phyloP scores from a whole-genome alignment of 163 green algal genomes.

The Chlamydomonas reinhardtii region DNA sequence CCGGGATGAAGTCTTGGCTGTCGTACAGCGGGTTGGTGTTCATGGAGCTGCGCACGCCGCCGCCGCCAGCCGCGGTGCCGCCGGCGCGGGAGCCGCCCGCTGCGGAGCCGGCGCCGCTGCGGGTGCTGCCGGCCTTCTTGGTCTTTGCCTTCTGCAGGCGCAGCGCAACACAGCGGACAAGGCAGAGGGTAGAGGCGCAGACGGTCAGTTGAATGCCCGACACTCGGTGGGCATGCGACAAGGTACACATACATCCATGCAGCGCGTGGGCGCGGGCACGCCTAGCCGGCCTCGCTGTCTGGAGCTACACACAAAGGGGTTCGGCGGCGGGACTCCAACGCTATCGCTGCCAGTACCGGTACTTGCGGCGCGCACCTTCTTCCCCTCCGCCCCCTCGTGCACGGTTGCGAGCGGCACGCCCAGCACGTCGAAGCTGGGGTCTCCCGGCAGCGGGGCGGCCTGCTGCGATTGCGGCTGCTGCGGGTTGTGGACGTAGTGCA shows the following conservation, averaged over 20 bases:
- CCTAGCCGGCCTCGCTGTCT: no score
- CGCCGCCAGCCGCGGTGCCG: not conserved
- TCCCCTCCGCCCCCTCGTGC: constrained; percentile 44
- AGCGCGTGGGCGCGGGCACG: no score
- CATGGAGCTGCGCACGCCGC: not conserved
- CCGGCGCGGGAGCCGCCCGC: no score
- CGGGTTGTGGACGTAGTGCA: constrained; percentile 26
- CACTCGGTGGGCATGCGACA: no score
- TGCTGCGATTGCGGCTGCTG: constrained; percentile 19
- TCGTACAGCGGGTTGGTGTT: constrained; percentile 57
- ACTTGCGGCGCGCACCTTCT: not conserved
- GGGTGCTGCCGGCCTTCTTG: not conserved
- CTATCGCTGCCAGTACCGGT: no score
- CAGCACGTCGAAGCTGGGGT: constrained; percentile 37
- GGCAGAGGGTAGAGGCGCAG: no score
- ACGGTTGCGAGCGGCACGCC: constrained; percentile 36
- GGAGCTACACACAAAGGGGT: no score
- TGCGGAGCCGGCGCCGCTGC: not conserved
- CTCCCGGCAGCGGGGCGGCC: not conserved
- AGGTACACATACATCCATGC: no score
- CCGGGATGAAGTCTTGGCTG: not conserved
- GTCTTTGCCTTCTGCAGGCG: not conserved
- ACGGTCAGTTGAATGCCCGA: no score
- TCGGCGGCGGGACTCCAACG: no score
- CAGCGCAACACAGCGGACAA: no score